Conservation (phyloP, 345 rosid species). For the Xanthoceras sorbifolium region DNA sequence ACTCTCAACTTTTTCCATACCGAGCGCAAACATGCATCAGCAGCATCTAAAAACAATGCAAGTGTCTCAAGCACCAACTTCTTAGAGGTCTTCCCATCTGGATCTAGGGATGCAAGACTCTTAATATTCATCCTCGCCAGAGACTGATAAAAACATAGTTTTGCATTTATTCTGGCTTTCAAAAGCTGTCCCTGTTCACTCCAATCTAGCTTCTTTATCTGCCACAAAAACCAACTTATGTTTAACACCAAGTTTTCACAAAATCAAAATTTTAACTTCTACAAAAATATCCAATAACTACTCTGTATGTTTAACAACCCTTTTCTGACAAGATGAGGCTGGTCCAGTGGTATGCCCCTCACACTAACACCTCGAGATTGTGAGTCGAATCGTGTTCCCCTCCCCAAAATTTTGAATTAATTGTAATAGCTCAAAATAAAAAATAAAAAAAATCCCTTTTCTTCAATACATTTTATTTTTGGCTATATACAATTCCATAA, state of each 20-base stretch:
- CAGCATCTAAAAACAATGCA: slow-evolving; percentile 80
- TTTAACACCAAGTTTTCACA: slow-evolving; percentile 11
- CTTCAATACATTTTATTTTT: not conserved
- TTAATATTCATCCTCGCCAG: slow-evolving; percentile 74
- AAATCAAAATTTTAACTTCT: slow-evolving; percentile 22
- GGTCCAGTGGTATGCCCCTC: no score
- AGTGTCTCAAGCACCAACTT: slow-evolving; percentile 89
- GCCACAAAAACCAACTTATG: slow-evolving; percentile 31
- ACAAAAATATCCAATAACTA: not conserved
- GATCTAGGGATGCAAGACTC: slow-evolving; percentile 74
- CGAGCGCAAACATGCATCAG: slow-evolving; percentile 85
- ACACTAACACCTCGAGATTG: no score
- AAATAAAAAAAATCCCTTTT: no score
- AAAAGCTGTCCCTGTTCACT: slow-evolving; percentile 77
- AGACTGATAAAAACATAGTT: slow-evolving; percentile 84
- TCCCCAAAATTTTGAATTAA: no score
- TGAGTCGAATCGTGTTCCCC: no score
- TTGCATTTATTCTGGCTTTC: slow-evolving; percentile 80
- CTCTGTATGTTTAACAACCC: not conserved
- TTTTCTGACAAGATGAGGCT: no score
- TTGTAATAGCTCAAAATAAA: no score
- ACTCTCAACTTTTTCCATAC: slow-evolving; percentile 92
- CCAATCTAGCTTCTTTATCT: slow-evolving; percentile 97
- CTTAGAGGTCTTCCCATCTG: slow-evolving; percentile 85
- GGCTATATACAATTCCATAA: not conserved